A percentile compares a stretch with the other conserved stretches of the same genome.
These are phyloP conservation scores for Daldinia concentrica DNA, from an alignment of 495 filamentous ascomycete species.

Conservation along the genomic window DNA sequence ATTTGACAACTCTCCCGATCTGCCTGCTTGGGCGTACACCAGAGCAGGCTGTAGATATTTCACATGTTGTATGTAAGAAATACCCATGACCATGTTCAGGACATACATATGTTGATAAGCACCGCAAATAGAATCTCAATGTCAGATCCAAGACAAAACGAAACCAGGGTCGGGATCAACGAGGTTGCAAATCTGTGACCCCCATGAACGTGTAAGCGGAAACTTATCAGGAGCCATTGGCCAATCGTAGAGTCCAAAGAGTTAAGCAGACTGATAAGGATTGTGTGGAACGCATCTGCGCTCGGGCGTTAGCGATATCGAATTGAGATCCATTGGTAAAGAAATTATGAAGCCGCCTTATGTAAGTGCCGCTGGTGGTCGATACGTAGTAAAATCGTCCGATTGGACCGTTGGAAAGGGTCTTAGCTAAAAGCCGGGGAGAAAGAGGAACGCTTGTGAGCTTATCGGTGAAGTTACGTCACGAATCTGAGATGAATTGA, in stretches of 20 bases:
- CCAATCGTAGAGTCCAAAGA: constrained; percentile 19
- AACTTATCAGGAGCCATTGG: constrained; percentile 34
- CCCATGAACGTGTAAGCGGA: constrained; percentile 41
- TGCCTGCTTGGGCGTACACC: not conserved
- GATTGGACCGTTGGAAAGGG: constrained; percentile 12
- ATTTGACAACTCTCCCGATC: not conserved
- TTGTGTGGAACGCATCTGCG: not conserved
- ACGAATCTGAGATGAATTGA: not conserved
- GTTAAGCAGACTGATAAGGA: constrained; percentile 19
- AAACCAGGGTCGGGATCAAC: constrained; percentile 27
- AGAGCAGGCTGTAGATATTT: not conserved
- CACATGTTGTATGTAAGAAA: not conserved
- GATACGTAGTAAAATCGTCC: constrained; percentile 6
- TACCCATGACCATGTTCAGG: not conserved
- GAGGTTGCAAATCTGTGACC: constrained; percentile 35
- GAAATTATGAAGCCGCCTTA: not conserved
- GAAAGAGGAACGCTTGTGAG: not conserved
- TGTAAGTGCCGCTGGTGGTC: not conserved
- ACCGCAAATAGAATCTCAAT: constrained; percentile 32
- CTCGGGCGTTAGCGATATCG: constrained; percentile 6
- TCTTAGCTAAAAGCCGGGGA: not conserved
- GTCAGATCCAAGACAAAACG: constrained; percentile 36
- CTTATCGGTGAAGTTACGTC: constrained; percentile 14
- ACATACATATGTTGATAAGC: constrained; percentile 25
- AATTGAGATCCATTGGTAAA: not conserved